phyloP scores from a whole-genome alignment of 2,329 filamentous ascomycete species.

The Aspergillus aculeatus region DNA sequence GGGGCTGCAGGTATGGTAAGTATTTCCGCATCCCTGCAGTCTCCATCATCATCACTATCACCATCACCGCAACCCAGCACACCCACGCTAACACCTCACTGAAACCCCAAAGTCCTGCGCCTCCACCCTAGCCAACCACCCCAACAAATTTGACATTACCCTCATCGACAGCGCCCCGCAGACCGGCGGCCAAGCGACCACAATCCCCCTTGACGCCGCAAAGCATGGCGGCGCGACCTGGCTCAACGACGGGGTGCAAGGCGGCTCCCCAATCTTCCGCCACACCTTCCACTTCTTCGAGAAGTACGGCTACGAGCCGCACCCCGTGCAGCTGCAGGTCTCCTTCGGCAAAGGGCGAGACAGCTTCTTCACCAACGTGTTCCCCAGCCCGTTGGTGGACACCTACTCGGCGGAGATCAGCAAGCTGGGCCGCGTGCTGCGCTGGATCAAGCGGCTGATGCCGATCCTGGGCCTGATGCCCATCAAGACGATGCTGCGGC shows the following conservation, averaged over 20 bases:
- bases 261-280: conserved; percentile 60
- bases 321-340: conserved; percentile 59
- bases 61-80: background rate
- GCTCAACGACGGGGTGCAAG: conserved; percentile 64
- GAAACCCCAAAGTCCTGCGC: conserved; percentile 56
- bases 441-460: conserved; percentile 56
- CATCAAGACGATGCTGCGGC: conserved; percentile 63
- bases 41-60: background rate
- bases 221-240: conserved; percentile 56
- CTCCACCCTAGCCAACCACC: conserved; percentile 64
- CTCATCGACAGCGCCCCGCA: conserved; percentile 60
- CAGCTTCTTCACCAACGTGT: conserved; percentile 62
- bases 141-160: conserved; percentile 64
- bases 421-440: conserved; percentile 55
- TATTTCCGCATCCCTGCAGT: background rate
- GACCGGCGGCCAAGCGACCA: conserved; percentile 62
- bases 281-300: conserved; percentile 63
- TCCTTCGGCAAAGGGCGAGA: conserved; percentile 59
- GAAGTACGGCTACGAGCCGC: conserved; percentile 55
- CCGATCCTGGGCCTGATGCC: conserved; percentile 56
- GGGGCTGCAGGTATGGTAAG: conserved; percentile 62
- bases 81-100: background rate
- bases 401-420: conserved; percentile 57
- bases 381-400: conserved; percentile 56
- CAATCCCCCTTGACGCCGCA: conserved; percentile 55